phyloP scores from a whole-genome alignment of 805 yeast species.

The Candida glaebosa region DNA sequence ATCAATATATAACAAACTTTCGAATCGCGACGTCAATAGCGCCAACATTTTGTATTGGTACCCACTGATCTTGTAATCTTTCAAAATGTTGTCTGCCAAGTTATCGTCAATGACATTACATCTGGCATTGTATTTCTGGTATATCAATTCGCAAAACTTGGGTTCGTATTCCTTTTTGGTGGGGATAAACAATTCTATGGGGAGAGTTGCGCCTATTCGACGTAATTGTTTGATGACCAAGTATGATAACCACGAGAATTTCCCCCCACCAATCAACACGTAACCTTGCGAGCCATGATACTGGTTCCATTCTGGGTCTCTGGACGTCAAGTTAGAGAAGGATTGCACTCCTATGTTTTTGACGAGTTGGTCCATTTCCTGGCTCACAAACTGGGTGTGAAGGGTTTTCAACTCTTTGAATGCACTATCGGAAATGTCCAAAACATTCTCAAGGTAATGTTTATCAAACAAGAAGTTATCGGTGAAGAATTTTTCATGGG shows the following conservation, averaged over 20 bases:
- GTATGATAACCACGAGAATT: slow-evolving; percentile 48
- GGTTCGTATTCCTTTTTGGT: slow-evolving; percentile 42
- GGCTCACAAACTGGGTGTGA: slow-evolving; percentile 33
- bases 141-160: slow-evolving; percentile 40
- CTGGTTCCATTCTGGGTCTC: slow-evolving; percentile 38
- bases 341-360: slow-evolving; percentile 27
- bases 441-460: slow-evolving; percentile 41
- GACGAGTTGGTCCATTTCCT: slow-evolving; percentile 25
- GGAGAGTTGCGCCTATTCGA: slow-evolving; percentile 41
- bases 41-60: slow-evolving; percentile 56
- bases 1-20: slow-evolving; percentile 46
- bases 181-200: slow-evolving; percentile 51
- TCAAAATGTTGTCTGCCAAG: slow-evolving; percentile 13
- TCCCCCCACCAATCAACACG: slow-evolving; percentile 53
- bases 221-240: slow-evolving; percentile 47
- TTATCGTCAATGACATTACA: slow-evolving; percentile 43
- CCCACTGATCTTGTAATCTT: slow-evolving; percentile 32
- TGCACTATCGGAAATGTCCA: slow-evolving; percentile 37
- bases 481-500: slow-evolving; percentile 39
- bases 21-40: slow-evolving; percentile 56
- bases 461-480: slow-evolving; percentile 44
- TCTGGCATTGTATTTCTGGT: slow-evolving; percentile 43
- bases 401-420: slow-evolving; percentile 30
- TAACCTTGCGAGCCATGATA: slow-evolving; percentile 34
- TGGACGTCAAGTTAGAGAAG: slow-evolving; percentile 27